A percentile compares a stretch with the other conserved stretches of the same genome.
These are phyloP conservation scores for Tolypocladium album DNA, from an alignment of 2,329 filamentous ascomycete genomes.

Conservation along the genomic window DNA sequence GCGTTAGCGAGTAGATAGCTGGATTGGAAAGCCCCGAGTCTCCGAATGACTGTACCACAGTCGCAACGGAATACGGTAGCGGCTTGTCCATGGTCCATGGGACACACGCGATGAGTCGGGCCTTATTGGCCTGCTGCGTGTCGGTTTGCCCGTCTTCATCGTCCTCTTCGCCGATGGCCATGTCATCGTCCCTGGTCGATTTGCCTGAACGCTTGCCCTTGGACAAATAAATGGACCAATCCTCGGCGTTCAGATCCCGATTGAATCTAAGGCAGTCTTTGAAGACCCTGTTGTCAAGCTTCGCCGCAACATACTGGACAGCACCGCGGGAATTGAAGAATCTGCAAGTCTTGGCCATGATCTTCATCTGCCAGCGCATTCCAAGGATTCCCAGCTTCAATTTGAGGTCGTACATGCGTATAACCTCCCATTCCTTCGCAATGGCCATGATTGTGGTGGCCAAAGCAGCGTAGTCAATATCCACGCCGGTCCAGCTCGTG, in stretches of 20 bases:
- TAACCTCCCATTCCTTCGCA: conserved; percentile 45
- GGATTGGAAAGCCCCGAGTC: conserved; percentile 23
- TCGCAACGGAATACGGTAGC: conserved; percentile 18
- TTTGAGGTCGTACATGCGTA: conserved; percentile 47
- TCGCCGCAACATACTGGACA: conserved; percentile 46
- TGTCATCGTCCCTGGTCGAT: conserved; percentile 12
- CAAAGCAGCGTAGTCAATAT: conserved; percentile 47
- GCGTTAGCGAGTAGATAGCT: conserved; percentile 23
- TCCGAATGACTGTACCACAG: conserved; percentile 16
- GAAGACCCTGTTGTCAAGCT: conserved; percentile 41
- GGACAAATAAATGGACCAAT: conserved; percentile 45
- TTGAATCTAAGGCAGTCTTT: conserved; percentile 52
- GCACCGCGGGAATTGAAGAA: conserved; percentile 45
- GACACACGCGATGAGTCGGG: conserved; percentile 10
- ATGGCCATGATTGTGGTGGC: conserved; percentile 47
- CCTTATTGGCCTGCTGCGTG: conserved; percentile 4
- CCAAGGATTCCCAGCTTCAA: conserved; percentile 44
- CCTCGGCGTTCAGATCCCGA: conserved; percentile 42
- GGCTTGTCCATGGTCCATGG: conserved; percentile 24
- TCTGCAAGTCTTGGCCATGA: conserved; percentile 45
- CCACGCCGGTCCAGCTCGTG: conserved; percentile 43
- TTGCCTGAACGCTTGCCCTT: conserved; percentile 30
- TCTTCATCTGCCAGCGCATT: conserved; percentile 49
- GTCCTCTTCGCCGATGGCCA: conserved; percentile 9
- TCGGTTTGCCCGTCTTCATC: conserved; percentile 10